phyloP scores from a whole-genome alignment of 1,139 yeast species.

The Taphrina confusa region DNA sequence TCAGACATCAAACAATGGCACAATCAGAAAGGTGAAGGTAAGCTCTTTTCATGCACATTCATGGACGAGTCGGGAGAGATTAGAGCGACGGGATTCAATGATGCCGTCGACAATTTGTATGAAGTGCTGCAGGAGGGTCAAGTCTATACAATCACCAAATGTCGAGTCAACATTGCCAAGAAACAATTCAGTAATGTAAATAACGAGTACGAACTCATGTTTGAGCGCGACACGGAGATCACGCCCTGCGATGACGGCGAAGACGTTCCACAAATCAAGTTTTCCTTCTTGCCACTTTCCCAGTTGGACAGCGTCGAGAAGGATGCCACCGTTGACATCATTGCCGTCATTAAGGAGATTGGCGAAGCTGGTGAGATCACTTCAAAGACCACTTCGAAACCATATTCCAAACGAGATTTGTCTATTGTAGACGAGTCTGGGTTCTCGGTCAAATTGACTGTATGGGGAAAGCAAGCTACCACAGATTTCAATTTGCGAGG shows the following conservation, averaged over 20 bases:
- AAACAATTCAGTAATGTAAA: conserved; percentile 80
- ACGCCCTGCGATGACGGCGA: conserved; percentile 61
- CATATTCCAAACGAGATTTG: conserved; percentile 87
- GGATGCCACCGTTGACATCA: conserved; percentile 73
- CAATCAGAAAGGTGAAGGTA: conserved; percentile 84
- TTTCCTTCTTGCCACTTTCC: conserved; percentile 70
- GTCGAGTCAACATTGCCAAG: conserved; percentile 78
- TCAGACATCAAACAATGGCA: conserved; percentile 88
- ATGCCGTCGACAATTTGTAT: conserved; percentile 75
- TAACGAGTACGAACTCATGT: conserved; percentile 83
- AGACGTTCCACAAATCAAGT: conserved; percentile 73
- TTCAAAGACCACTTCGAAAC: conserved; percentile 90
- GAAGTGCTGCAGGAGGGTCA: conserved; percentile 82
- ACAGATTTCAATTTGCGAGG: conserved; percentile 66
- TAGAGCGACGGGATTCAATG: conserved; percentile 92
- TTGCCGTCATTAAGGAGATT: conserved; percentile 80
- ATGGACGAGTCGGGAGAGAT: conserved; percentile 96
- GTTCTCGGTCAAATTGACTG: conserved; percentile 71
- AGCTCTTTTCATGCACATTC: conserved; percentile 81
- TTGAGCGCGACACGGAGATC: conserved; percentile 77
- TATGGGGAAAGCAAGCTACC: conserved; percentile 84
- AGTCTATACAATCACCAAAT: conserved; percentile 72
- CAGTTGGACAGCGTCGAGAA: conserved; percentile 67
- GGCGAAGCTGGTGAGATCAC: conserved; percentile 74
- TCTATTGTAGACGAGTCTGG: conserved; percentile 83